phyloP scores from a whole-genome alignment of 352 stramenopile species.

The Phytophthora podocarpi region DNA sequence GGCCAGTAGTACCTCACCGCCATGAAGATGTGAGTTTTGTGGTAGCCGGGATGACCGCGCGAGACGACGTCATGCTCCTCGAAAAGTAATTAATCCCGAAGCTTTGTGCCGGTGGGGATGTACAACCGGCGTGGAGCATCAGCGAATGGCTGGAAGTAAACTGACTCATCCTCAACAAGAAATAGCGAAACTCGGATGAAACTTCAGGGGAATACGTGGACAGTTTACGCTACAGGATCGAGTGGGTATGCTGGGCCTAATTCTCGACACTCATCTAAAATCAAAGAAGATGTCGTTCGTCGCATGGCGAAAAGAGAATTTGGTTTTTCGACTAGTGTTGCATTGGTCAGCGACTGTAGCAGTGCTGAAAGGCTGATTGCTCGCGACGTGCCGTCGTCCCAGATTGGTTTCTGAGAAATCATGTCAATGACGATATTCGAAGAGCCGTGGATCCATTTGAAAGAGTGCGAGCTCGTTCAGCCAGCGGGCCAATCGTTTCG shows the following conservation, averaged over 20 bases:
- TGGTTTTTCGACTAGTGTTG: background rate
- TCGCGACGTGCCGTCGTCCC: conserved; percentile 1
- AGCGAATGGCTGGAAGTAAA: conserved; percentile 10
- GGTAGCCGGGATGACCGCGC: conserved; percentile 8
- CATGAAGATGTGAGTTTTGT: conserved; percentile 14
- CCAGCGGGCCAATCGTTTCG: background rate
- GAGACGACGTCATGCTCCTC: conserved; percentile 7
- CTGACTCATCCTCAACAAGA: background rate
- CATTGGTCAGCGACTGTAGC: background rate
- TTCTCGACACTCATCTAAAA: background rate
- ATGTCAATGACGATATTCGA: background rate
- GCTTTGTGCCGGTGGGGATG: background rate
- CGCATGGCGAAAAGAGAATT: background rate
- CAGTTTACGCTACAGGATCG: background rate
- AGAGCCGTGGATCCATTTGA: background rate
- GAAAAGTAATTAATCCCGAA: conserved; percentile 16
- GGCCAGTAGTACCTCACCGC: conserved; percentile 7
- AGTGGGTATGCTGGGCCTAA: background rate
- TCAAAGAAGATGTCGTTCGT: background rate
- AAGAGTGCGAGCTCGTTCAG: conserved; percentile 9
- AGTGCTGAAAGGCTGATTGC: background rate
- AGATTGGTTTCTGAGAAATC: background rate
- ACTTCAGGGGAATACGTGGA: background rate
- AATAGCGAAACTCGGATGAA: background rate
- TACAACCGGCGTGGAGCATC: conserved; percentile 7